Evolutionary conservation across 1,139 yeast species (phyloP), one percentile per base, ranked within the genome.

Genomic region (Magnusiomyces magnusii): DNA sequence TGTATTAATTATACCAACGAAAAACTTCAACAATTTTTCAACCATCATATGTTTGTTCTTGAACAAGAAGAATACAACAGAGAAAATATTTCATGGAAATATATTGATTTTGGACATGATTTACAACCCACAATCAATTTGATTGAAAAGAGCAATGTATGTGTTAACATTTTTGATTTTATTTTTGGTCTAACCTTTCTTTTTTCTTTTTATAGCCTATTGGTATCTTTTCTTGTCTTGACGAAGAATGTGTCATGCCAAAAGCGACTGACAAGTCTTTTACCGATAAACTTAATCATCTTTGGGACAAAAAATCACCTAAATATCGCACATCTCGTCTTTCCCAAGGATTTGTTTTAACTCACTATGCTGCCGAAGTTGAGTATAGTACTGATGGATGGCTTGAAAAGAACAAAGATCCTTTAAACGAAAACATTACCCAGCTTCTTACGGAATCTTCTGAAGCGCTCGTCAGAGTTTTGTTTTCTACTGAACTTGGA

Each of bases 1-100:
- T 93, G 99, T 74, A 95, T 95, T 70, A 95, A 95, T 69, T 93
- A 89, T 71, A 93, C 99, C 55, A 95, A 95, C 72, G 99, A 95
- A 73, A 91, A 89, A 69, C 78, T 95, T 53, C 99, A 95, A 73
- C 99, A 95, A 71, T 93, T 91, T 69, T 95, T 95, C 80, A 95
- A 95, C 70, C 99, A 95, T 71, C 98, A 93, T 72, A 92, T 95
- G 82, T 95, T 95, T 75, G 95, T 92, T 17, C 78, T 95, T 51
- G 99, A 95, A 72, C 99, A 95, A 73, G 92, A 92, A 69, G 99
- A 95, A 73, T 95, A 95, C 68, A 76, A 92, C 62, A 82, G 91
- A 60, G 99, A 95, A 74, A 89, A 91, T 65, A 93, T 95, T 60
- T 92, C 89, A 64, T 95, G 99, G 99, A 87, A 91, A 66, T 95